Percentiles rank a stretch among this genome's conserved stretches.
Conservation (phyloP, 176 grass and related monocot species). For the Pontederia crassipes region DNA sequence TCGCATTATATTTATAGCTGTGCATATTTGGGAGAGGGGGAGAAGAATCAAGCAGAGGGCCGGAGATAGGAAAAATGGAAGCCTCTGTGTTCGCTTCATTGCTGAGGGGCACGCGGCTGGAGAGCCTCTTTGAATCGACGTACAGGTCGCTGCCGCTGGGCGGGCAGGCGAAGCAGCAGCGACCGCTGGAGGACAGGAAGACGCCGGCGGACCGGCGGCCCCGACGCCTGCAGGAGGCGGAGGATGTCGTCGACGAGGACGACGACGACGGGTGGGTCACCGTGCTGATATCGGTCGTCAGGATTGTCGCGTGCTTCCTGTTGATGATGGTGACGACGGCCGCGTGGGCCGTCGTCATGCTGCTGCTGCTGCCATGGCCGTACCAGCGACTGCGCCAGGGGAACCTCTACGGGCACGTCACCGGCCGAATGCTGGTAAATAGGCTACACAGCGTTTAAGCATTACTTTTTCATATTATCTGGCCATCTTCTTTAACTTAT, state of each 20-base stretch:
- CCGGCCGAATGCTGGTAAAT: constrained; percentile 37
- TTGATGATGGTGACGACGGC: constrained; percentile 33
- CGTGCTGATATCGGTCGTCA: constrained; percentile 16
- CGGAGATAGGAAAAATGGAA: neutral
- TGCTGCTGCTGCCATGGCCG: constrained; percentile 41
- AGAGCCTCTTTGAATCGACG: constrained; percentile 4
- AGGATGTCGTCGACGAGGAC: neutral
- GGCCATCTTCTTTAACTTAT: neutral
- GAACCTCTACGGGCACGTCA: constrained; percentile 44
- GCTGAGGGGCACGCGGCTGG: neutral
- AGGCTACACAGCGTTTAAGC: neutral
- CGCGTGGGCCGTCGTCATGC: constrained; percentile 34
- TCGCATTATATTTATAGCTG: no score
- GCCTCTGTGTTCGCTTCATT: neutral
- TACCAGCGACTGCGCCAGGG: constrained; percentile 34
- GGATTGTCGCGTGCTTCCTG: constrained; percentile 34
- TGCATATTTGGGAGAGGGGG: no score
- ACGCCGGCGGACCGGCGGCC: constrained; percentile 12
- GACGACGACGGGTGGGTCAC: constrained; percentile 28
- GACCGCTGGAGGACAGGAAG: constrained; percentile 1
- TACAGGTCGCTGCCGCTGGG: neutral
- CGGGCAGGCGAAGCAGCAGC: neutral
- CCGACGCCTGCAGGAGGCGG: neutral
- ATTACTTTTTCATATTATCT: neutral
- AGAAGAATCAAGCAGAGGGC: neutral